Conservation (phyloP, 2,329 filamentous ascomycete genomes). For the Arachnopeziza araneosa region DNA sequence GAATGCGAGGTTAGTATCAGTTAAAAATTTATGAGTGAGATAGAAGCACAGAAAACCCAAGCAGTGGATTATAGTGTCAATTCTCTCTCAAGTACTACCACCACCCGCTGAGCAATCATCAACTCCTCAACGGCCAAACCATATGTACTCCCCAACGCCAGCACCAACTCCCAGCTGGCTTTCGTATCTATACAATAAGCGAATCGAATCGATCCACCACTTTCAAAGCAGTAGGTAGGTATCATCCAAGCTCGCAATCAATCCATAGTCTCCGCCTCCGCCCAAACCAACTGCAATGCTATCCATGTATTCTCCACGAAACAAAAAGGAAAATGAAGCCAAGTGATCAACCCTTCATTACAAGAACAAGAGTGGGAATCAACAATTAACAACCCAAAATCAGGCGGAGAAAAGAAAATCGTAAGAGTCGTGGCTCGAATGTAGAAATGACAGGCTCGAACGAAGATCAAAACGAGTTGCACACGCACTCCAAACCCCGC, state of each 20-base stretch:
- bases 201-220: neutral
- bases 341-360: neutral
- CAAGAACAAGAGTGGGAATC: neutral
- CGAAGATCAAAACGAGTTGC: neutral
- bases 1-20: too few relatives aligned
- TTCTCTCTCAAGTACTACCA: neutral
- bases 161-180: neutral
- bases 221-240: neutral
- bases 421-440: neutral
- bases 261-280: neutral
- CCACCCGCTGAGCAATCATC: neutral
- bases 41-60: neutral
- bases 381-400: neutral
- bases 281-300: neutral
- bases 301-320: neutral
- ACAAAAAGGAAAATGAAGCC: neutral
- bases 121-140: neutral
- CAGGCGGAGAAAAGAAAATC: neutral
- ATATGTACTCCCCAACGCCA: neutral
- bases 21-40: neutral
- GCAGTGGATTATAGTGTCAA: neutral
- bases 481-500: neutral
- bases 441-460: neutral
- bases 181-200: neutral
- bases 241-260: neutral